phyloP scores from a whole-genome alignment of 1,284 basidiomycete species.

The Ceratobasidium sp. region DNA sequence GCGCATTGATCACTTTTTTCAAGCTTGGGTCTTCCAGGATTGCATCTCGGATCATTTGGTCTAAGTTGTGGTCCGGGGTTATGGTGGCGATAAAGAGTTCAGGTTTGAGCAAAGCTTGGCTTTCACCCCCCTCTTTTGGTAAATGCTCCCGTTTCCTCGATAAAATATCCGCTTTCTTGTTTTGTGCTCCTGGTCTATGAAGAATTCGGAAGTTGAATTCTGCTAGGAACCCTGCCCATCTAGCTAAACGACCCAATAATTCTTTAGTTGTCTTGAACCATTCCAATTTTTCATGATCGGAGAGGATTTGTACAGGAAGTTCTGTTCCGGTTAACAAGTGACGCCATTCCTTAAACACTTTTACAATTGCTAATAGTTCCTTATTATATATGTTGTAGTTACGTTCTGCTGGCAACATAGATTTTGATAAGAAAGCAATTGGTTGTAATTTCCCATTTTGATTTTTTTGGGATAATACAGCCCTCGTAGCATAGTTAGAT shows the following conservation, averaged over 20 bases:
- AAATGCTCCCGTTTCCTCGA: background rate
- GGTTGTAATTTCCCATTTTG: conserved; percentile 16
- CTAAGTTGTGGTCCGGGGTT: background rate
- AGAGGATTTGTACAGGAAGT: background rate
- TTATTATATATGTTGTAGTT: conserved; percentile 3
- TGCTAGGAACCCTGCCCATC: background rate
- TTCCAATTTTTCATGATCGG: background rate
- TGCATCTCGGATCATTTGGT: no score
- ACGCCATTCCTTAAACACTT: background rate
- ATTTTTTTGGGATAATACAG: conserved; percentile 19
- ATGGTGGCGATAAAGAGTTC: background rate
- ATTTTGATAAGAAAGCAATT: conserved; percentile 2
- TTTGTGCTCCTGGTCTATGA: background rate
- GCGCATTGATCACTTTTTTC: no score
- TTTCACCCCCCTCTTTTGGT: background rate
- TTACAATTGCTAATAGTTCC: background rate
- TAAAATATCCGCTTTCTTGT: background rate
- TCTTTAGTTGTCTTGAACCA: conserved; percentile 36
- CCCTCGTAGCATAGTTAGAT: conserved; percentile 26
- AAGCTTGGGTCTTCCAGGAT: no score
- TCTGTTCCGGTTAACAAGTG: background rate
- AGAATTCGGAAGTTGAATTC: background rate
- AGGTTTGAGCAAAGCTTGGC: background rate
- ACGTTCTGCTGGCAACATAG: background rate
- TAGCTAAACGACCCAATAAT: conserved; percentile 24